phyloP scores from a whole-genome alignment of 352 stramenopile species.

The Aphanomyces euteiches region DNA sequence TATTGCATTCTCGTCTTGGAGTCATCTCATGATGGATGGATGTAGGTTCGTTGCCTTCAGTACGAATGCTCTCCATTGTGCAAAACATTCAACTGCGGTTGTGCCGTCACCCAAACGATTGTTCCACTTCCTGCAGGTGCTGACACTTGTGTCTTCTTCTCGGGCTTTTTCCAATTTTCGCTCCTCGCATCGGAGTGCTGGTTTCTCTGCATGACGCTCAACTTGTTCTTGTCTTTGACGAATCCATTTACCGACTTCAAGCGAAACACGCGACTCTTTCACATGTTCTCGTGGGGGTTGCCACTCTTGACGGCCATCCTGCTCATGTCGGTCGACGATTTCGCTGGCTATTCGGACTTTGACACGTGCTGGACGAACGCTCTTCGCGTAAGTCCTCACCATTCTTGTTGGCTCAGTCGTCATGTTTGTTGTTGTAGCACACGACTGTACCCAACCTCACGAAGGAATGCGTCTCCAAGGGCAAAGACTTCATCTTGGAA shows the following conservation, averaged over 20 bases:
- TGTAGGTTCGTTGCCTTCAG: conserved; percentile 20
- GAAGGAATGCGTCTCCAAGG: conserved; percentile 63
- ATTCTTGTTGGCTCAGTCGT: conserved; percentile 34
- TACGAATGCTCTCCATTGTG: conserved; percentile 72
- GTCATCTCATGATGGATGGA: conserved; percentile 1
- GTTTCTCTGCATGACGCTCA: conserved; percentile 88
- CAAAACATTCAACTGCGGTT: conserved; percentile 71
- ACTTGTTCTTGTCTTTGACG: conserved; percentile 81
- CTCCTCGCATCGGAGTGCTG: conserved; percentile 79
- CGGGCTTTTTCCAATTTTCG: conserved; percentile 80
- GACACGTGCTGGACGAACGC: conserved; percentile 85
- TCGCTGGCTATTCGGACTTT: conserved; percentile 80
- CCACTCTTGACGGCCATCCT: conserved; percentile 45
- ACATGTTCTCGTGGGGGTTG: conserved; percentile 80
- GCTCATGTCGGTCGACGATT: conserved; percentile 70
- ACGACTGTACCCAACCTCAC: conserved; percentile 30
- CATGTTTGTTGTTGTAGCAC: background rate
- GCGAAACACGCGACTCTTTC: conserved; percentile 76
- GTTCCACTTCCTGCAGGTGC: background rate
- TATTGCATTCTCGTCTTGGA: conserved; percentile 44
- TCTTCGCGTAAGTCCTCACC: conserved; percentile 48
- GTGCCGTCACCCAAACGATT: conserved; percentile 45
- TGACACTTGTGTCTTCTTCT: conserved; percentile 65
- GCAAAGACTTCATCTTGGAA: conserved; percentile 17
- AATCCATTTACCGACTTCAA: conserved; percentile 91